These are phyloP conservation scores for Primulina huaijiensis DNA, from an alignment of 257 asterid species.

Conservation along the genomic window DNA sequence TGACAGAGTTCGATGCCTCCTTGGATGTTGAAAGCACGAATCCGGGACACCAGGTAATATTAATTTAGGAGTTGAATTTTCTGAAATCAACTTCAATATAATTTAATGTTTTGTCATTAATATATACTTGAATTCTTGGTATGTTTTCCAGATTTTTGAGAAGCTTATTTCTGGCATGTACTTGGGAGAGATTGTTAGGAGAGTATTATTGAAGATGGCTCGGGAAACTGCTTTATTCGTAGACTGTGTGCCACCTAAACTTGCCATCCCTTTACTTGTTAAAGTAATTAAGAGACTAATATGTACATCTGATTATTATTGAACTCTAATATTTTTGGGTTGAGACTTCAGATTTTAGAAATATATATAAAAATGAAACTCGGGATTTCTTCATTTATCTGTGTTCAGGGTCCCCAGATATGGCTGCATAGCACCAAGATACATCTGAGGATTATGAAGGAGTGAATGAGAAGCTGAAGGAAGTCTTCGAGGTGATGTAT, in stretches of 20 bases:
- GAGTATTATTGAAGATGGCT: conserved; percentile 60
- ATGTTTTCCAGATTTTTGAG: conserved; percentile 52
- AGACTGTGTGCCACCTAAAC: conserved; percentile 56
- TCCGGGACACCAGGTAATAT: conserved; percentile 48
- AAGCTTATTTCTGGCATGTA: conserved; percentile 75
- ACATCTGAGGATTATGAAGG: conserved; percentile 64
- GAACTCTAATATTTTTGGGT: too few species aligned
- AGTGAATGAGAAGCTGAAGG: conserved; percentile 57
- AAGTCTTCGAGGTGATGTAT: conserved; percentile 45
- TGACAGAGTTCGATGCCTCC: conserved; percentile 57
- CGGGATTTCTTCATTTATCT: background rate
- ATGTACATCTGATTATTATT: too few species aligned
- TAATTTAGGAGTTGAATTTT: background rate
- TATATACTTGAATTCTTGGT: conserved; percentile 7
- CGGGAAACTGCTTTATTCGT: conserved; percentile 64
- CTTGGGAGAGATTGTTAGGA: conserved; percentile 80
- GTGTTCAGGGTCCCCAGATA: conserved; percentile 62
- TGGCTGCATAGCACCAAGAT: conserved; percentile 97
- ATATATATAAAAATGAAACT: background rate
- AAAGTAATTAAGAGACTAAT: conserved; percentile 33
- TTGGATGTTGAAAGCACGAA: conserved; percentile 56
- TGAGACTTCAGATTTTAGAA: background rate
- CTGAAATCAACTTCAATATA: background rate
- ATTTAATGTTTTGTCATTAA: background rate
- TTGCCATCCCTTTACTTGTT: conserved; percentile 46